phyloP scores from a whole-genome alignment of 164 flowering plant genomes.

The Stephania yunnanensis region DNA sequence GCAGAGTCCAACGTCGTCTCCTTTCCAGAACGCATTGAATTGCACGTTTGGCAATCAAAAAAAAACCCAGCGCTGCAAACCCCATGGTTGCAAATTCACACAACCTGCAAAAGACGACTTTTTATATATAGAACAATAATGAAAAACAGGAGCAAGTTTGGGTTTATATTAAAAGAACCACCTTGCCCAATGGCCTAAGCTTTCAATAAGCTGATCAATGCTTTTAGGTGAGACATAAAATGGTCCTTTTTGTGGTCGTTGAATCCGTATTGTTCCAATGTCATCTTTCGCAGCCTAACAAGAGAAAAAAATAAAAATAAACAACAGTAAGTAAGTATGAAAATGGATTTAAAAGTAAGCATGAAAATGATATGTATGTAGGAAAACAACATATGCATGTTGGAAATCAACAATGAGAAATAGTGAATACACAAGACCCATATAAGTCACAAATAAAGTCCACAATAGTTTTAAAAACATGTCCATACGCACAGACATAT shows the following conservation, averaged over 20 bases:
- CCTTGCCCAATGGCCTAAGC: constrained; percentile 96
- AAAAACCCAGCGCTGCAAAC: constrained; percentile 66
- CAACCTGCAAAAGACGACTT: constrained; percentile 44
- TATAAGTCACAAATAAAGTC: too few species aligned
- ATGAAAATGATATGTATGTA: too few species aligned
- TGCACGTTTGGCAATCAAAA: constrained; percentile 71
- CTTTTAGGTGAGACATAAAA: constrained; percentile 81
- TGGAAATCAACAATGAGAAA: neutral
- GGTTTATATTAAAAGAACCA: constrained; percentile 16
- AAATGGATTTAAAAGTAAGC: too few species aligned
- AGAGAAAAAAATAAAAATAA: constrained; percentile 4
- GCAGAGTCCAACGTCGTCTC: constrained; percentile 64
- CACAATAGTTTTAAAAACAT: too few species aligned
- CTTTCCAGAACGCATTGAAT: constrained; percentile 61
- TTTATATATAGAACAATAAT: constrained; percentile 5
- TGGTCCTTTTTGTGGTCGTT: constrained; percentile 86
- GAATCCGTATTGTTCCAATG: constrained; percentile 76
- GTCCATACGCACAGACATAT: neutral
- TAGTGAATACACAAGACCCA: neutral
- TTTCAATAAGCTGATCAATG: constrained; percentile 80
- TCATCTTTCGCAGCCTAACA: constrained; percentile 90
- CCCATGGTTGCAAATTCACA: constrained; percentile 83
- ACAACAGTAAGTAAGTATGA: neutral
- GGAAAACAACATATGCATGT: too few species aligned
- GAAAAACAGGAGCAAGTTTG: constrained; percentile 2